Evolutionary conservation across 352 stramenopile species (phyloP).

Genomic region (Globisporangium okanoganense): DNA sequence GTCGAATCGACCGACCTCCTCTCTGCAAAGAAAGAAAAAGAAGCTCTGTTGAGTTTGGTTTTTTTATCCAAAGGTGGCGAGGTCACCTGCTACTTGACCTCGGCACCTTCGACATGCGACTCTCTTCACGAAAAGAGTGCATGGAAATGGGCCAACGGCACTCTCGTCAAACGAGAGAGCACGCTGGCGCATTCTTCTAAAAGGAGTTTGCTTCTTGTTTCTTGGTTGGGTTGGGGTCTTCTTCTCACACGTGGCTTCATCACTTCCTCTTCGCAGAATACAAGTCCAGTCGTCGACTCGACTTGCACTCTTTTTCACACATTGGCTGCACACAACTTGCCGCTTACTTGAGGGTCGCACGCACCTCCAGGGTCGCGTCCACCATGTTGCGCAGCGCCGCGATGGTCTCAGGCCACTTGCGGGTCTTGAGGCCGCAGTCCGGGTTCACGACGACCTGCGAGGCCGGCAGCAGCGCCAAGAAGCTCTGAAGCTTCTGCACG

Average conservation of each 20-base stretch:
- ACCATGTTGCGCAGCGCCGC: conserved; percentile 89
- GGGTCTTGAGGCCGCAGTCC: conserved; percentile 93
- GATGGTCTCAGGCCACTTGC: conserved; percentile 90
- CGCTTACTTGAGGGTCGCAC: conserved; percentile 51
- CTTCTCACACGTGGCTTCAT: conserved; percentile 1
- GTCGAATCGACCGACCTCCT: not conserved
- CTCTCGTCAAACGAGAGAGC: not conserved
- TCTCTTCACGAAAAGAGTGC: not conserved
- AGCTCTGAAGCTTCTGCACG: conserved; percentile 83
- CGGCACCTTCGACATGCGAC: conserved; percentile 10
- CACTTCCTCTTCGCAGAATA: not conserved
- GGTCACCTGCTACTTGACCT: conserved; percentile 20
- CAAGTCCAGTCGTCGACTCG: not conserved
- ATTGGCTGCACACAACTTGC: not conserved
- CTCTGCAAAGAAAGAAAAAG: not conserved
- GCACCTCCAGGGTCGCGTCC: conserved; percentile 68
- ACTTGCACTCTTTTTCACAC: no score
- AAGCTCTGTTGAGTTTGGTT: conserved; percentile 1
- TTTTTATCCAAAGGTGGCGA: conserved; percentile 14
- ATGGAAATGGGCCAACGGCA: conserved; percentile 6
- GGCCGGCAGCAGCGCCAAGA: conserved; percentile 74
- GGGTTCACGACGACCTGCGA: conserved; percentile 88
- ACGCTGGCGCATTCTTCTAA: conserved; percentile 12
- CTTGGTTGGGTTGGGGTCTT: not conserved
- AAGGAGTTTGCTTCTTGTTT: conserved; percentile 5